phyloP scores from a whole-genome alignment of 2,329 filamentous ascomycete genomes.

The Venturia effusa region DNA sequence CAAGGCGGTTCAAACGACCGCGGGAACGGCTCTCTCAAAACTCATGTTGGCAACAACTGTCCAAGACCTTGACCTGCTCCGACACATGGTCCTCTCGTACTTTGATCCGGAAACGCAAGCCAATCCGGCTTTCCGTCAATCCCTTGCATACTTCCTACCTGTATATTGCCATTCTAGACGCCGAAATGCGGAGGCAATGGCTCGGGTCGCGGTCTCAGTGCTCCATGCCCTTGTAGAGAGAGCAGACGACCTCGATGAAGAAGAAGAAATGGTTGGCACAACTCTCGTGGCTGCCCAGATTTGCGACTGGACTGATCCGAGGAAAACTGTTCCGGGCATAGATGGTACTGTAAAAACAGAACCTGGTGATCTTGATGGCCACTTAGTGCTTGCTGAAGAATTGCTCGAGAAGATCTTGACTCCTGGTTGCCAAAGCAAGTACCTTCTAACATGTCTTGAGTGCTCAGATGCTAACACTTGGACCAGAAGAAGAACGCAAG shows the following conservation, averaged over 20 bases:
- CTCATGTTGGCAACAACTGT: conserved; percentile 71
- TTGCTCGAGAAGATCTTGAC: conserved; percentile 64
- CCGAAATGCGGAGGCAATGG: conserved; percentile 77
- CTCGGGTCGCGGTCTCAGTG: conserved; percentile 59
- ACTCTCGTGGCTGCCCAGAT: conserved; percentile 70
- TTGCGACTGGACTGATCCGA: conserved; percentile 89
- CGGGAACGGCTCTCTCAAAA: conserved; percentile 74
- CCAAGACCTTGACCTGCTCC: conserved; percentile 51
- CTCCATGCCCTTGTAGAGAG: conserved; percentile 56
- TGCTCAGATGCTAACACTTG: conserved; percentile 18
- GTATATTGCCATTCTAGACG: conserved; percentile 82
- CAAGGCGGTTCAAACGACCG: conserved; percentile 67
- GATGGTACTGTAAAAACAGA: conserved; percentile 34
- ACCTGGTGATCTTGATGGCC: conserved; percentile 62
- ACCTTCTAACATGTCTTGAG: conserved; percentile 13
- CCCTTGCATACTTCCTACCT: conserved; percentile 85
- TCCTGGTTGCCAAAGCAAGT: conserved; percentile 53
- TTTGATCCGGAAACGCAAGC: conserved; percentile 74
- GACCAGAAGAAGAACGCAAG: conserved; percentile 74
- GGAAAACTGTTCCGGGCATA: conserved; percentile 51
- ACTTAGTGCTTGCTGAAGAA: conserved; percentile 66
- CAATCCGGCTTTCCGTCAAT: conserved; percentile 76
- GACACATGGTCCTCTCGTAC: conserved; percentile 73
- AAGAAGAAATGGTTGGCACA: conserved; percentile 60
- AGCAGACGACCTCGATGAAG: conserved; percentile 56